Conservation (phyloP, 169 alveolate genomes). For the Cardiosporidium cionae region DNA sequence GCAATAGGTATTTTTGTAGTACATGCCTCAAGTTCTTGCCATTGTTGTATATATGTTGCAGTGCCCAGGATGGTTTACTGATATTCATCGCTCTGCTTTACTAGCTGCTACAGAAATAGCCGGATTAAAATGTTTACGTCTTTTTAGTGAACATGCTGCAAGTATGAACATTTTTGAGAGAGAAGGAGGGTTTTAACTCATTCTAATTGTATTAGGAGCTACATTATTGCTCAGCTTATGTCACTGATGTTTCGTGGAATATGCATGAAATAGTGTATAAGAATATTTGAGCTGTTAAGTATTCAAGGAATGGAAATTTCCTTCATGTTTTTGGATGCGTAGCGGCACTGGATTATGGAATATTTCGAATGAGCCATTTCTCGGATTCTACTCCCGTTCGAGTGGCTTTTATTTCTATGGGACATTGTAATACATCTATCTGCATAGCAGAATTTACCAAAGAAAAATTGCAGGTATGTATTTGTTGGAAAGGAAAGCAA, state of each 20-base stretch:
- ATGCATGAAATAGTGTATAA: no score
- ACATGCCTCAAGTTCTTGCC: no score
- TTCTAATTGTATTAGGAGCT: no score
- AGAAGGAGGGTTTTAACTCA: no score
- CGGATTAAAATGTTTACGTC: constrained; percentile 78
- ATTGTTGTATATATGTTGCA: no score
- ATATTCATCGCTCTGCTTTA: constrained; percentile 81
- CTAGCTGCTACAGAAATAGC: constrained; percentile 86
- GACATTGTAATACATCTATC: constrained; percentile 60
- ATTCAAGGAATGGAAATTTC: no score
- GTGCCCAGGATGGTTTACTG: constrained; percentile 76
- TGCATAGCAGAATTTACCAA: constrained; percentile 86
- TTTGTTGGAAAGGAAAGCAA: neutral
- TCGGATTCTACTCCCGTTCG: constrained; percentile 52
- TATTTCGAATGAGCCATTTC: constrained; percentile 84
- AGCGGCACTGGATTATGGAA: constrained; percentile 91
- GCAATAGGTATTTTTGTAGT: no score
- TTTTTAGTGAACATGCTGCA: constrained; percentile 91
- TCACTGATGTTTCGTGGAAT: no score
- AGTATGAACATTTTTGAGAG: constrained; percentile 33
- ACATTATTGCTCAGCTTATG: no score
- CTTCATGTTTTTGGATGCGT: neutral
- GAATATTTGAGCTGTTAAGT: no score
- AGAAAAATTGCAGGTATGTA: neutral
- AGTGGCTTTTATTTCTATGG: constrained; percentile 71